Conservation (phyloP, 345 rosid genomes). For the Combretum micranthum region DNA sequence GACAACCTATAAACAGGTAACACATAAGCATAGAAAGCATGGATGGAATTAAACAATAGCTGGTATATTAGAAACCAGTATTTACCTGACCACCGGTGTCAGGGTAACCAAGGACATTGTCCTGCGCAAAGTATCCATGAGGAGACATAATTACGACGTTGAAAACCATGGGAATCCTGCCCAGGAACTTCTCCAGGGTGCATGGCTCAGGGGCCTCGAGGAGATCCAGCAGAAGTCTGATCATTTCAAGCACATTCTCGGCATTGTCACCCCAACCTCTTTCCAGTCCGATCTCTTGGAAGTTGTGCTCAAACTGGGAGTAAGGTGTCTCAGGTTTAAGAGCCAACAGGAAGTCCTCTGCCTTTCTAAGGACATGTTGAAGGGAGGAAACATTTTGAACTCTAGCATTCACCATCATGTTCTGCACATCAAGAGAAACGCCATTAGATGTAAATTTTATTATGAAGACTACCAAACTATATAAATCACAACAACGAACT, state of each 20-base stretch:
- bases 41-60: background rate
- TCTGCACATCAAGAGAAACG: conserved; percentile 30
- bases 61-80: background rate
- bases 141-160: conserved; percentile 93
- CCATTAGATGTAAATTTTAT: too few relatives aligned
- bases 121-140: conserved; percentile 95
- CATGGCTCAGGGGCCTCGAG: conserved; percentile 97
- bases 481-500: too few relatives aligned
- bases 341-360: conserved; percentile 66
- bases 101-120: conserved; percentile 92
- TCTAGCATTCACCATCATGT: conserved; percentile 73
- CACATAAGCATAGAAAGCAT: background rate
- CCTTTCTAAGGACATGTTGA: conserved; percentile 75
- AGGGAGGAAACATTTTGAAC: conserved; percentile 61
- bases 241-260: conserved; percentile 80
- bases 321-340: conserved; percentile 48
- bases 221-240: conserved; percentile 84
- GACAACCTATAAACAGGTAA: conserved; percentile 44
- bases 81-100: conserved; percentile 97
- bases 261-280: conserved; percentile 95
- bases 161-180: conserved; percentile 93
- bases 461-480: too few relatives aligned
- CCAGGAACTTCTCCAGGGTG: conserved; percentile 87
- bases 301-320: conserved; percentile 60
- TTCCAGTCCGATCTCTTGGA: conserved; percentile 92